Evolutionary conservation across 1,284 basidiomycete species (phyloP).

Genomic region (Ustilago crameri): DNA sequence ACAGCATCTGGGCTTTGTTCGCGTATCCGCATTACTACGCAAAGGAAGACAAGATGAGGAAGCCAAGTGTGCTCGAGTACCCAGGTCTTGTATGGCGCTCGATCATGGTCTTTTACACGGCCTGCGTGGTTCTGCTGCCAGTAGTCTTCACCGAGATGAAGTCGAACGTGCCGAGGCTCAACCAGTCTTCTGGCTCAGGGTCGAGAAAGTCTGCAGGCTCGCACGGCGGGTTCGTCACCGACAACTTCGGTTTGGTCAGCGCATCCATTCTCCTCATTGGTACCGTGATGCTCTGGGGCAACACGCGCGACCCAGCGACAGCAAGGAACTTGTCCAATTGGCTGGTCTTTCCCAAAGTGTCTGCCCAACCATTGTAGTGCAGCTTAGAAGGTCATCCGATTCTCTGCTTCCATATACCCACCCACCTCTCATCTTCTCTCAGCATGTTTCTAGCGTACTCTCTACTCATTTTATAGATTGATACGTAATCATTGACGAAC

Average conservation of each 20-base stretch:
- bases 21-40: conserved; percentile 66
- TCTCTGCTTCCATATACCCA: conserved; percentile 12
- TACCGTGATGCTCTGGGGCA: conserved; percentile 41
- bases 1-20: conserved; percentile 88
- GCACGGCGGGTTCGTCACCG: conserved; percentile 24
- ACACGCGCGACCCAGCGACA: conserved; percentile 33
- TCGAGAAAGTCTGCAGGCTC: conserved; percentile 1
- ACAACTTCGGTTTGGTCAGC: conserved; percentile 41
- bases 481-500: background rate
- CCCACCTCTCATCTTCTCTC: conserved; percentile 1
- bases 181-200: background rate
- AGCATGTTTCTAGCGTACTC: background rate
- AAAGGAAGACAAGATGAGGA: conserved; percentile 15
- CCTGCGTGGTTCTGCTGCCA: conserved; percentile 64
- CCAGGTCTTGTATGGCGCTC: conserved; percentile 49
- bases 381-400: background rate
- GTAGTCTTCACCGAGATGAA: conserved; percentile 65
- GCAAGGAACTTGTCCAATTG: conserved; percentile 38
- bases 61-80: conserved; percentile 46
- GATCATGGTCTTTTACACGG: conserved; percentile 62
- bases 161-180: conserved; percentile 45
- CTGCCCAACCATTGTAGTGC: conserved; percentile 15
- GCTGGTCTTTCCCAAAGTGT: conserved; percentile 43
- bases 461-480: background rate
- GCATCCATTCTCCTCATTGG: conserved; percentile 37